Base-by-base conservation (phyloP, 108 stramenopile species). In the Parmales sp. region DNA sequence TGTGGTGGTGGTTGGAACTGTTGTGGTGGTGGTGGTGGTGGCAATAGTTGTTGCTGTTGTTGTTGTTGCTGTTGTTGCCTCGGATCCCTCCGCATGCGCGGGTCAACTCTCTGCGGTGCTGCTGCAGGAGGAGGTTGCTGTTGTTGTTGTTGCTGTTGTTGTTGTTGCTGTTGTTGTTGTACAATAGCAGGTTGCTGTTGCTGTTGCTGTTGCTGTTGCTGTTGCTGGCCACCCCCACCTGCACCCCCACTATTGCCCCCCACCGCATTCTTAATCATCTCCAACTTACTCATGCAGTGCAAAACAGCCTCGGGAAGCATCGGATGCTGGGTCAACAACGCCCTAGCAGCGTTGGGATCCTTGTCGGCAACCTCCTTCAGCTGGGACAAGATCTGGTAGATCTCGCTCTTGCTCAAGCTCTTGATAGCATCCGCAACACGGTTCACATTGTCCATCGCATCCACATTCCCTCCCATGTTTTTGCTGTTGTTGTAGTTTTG, bases 231-330 rank as follows among this genome's bases (percentile, higher is more conserved):
- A n/a, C n/a, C n/a, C n/a, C n/a, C n/a, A n/a, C n/a, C n/a, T n/a
- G n/a, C n/a, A n/a, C n/a, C n/a, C n/a, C n/a, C n/a, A n/a, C n/a
- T n/a, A n/a, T n/a, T n/a, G n/a, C n/a, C n/a, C 28, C 67, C 45
- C 18, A 89, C 64, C 8, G 88, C 79, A 39, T 86, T 85, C 76
- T 91, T 88, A 39, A 93, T 86, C 92, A 93, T 93, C 54, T 91
- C 92, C 26, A 93, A 74, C 74, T 88, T 80, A 63, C 86, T 87
- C 88, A 90, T 90, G 38, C 86, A 71, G 74, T 82, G 89, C 31
- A 93, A 75, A 51, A 93, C 76, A 3, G 92, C 92, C 78, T 93
- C 92, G 45, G 89, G 92, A 46, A 93, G 72, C 72, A 91, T 90
- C 25, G 92, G 92, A 79, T 93, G 90, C 25, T 86, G 81, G 11